Evolutionary conservation across 331 rosid species (phyloP).

Genomic region (Dryas integrifolia): DNA sequence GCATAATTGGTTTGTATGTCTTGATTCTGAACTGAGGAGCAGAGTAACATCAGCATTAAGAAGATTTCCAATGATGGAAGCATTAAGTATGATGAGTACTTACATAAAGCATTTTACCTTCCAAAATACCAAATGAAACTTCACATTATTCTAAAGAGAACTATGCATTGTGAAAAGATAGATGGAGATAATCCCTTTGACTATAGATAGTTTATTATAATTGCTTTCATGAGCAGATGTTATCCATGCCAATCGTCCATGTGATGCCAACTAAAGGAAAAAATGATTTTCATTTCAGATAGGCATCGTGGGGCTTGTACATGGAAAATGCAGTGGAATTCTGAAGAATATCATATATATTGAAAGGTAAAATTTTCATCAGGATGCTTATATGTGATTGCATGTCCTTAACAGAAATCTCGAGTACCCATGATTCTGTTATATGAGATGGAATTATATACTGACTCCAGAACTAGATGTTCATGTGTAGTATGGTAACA

Average conservation of each 20-base stretch:
- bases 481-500: neutral
- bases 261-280: neutral
- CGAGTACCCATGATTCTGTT: neutral
- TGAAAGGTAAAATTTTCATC: neutral
- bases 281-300: neutral
- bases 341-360: neutral
- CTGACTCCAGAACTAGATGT: neutral
- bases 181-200: neutral
- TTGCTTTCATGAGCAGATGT: neutral
- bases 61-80: constrained; percentile 26
- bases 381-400: neutral
- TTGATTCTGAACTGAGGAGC: constrained; percentile 77
- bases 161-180: neutral
- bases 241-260: neutral
- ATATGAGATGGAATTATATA: neutral
- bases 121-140: neutral
- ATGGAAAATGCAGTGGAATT: neutral
- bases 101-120: neutral
- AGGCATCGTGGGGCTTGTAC: neutral
- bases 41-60: constrained; percentile 34
- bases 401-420: neutral
- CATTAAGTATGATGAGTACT: constrained; percentile 20
- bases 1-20: constrained; percentile 84
- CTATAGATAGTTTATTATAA: neutral
- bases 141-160: neutral